Base-by-base conservation (phyloP, 1,284 basidiomycete species). In the Taiwanofungus camphoratus region DNA sequence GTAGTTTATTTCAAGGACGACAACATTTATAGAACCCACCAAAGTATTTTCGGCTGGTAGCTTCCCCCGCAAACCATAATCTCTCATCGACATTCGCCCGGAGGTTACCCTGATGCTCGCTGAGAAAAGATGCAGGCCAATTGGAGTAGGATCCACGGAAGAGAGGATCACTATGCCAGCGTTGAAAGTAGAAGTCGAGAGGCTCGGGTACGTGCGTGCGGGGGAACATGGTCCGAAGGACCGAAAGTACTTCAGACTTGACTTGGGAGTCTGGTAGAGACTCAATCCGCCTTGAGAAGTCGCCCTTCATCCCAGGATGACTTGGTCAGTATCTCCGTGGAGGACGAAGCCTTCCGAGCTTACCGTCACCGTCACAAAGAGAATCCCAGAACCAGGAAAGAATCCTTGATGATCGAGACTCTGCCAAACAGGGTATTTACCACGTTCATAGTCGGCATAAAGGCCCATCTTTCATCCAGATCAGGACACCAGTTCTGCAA, bases 351-450 rank as follows among this genome's bases (percentile, higher is more conserved):
- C 40, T 46, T 36, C 11, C 7, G 8, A 1, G 57, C 71, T 49
- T 52, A 80, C 80, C 3, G 78, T 82, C 4, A 83, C 79, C 0
- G 81, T 85, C 13, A 72, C 78, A 54, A 84, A 77, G 15, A 86
- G 47, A 24, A 85, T 71, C 2, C 77, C 71, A 3, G 77, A 79
- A 2, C 73, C 77, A 4, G 77, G 79, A 42, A 82, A 68, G 60
- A 82, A 83, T 18, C 67, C 64, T 0, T 65, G 48, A 38, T 79
- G 70, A 55, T 86, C 82, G 37, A 87, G 64, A 51, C 73, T 77
- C 54, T 86, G 82, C 82, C 82, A 87, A 8, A 84, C 70, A 0
- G 79, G 74, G 62, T 84, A 85, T 11, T 72, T 67, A 5, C 83
- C 83, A 13, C 82, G 74, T 47, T 77, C 69, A 16, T 66, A 58